Conservation (phyloP, 2,329 filamentous ascomycete genomes). For the Cordyceps militaris region DNA sequence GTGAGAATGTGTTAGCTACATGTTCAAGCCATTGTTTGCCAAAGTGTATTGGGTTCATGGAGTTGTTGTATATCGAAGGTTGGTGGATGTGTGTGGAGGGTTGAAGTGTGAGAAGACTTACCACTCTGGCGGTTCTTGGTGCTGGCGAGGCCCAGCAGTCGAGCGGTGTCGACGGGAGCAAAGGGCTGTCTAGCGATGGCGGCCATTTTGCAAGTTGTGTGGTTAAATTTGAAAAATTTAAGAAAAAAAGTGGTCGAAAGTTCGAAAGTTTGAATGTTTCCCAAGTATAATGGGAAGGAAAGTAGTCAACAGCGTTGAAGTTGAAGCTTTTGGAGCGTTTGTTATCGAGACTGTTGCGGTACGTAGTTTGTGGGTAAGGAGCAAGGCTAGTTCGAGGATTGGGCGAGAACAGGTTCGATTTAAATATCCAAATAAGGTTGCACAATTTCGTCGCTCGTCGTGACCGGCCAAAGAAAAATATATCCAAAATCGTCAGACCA, state of each 20-base stretch:
- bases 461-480: background rate
- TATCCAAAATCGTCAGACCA: background rate
- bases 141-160: conserved; percentile 65
- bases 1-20: conserved; percentile 3
- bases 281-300: background rate
- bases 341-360: background rate
- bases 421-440: background rate
- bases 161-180: conserved; percentile 61
- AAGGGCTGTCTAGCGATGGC: conserved; percentile 63
- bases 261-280: background rate
- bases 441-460: background rate
- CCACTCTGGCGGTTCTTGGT: conserved; percentile 73
- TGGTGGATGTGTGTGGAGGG: background rate
- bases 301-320: too few relatives aligned
- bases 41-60: background rate
- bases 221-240: background rate
- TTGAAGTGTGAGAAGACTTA: conserved; percentile 32
- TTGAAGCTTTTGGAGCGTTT: background rate
- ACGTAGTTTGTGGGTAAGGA: background rate
- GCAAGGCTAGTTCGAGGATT: background rate
- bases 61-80: background rate
- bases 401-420: background rate
- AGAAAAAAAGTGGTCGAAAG: background rate
- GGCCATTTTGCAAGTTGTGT: conserved; percentile 37
- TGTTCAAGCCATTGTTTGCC: background rate